These are phyloP conservation scores for Aspergillus uvarum DNA, from an alignment of 2,329 filamentous ascomycete genomes.

Conservation along the genomic window DNA sequence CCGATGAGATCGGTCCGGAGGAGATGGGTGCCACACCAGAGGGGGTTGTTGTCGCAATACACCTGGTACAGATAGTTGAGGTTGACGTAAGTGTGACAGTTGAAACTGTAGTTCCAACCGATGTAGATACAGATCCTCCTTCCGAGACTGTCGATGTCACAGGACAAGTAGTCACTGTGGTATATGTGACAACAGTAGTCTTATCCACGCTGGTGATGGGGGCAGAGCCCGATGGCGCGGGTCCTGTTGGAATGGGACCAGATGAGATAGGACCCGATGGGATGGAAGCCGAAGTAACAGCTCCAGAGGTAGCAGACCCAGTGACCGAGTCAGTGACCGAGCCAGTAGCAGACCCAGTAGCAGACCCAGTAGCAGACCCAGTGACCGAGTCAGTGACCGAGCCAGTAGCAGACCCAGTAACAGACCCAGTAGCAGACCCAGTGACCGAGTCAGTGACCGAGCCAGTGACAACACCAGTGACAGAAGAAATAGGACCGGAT, in stretches of 20 bases:
- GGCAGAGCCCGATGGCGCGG: conserved; percentile 9
- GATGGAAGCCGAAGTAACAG: conserved; percentile 9
- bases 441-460: too few relatives aligned
- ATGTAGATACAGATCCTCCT: conserved; percentile 42
- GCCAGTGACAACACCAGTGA: too few relatives aligned
- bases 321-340: too few relatives aligned
- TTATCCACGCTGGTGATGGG: background rate
- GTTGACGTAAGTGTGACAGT: background rate
- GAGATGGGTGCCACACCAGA: conserved; percentile 13
- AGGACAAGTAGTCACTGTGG: conserved; percentile 14
- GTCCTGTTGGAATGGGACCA: background rate
- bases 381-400: too few relatives aligned
- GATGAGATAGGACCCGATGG: conserved; percentile 1
- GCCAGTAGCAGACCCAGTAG: too few relatives aligned
- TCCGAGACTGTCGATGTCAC: conserved; percentile 35
- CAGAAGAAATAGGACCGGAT: background rate
- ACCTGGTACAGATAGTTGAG: background rate
- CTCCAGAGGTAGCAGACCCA: too few relatives aligned
- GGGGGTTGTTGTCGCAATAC: background rate
- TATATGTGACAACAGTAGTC: conserved; percentile 22
- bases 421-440: too few relatives aligned
- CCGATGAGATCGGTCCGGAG: background rate
- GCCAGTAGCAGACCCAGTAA: too few relatives aligned
- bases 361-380: too few relatives aligned
- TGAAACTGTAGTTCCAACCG: background rate